Base-by-base conservation (phyloP, 2,329 filamentous ascomycete species). In the Monosporascus sp. region DNA sequence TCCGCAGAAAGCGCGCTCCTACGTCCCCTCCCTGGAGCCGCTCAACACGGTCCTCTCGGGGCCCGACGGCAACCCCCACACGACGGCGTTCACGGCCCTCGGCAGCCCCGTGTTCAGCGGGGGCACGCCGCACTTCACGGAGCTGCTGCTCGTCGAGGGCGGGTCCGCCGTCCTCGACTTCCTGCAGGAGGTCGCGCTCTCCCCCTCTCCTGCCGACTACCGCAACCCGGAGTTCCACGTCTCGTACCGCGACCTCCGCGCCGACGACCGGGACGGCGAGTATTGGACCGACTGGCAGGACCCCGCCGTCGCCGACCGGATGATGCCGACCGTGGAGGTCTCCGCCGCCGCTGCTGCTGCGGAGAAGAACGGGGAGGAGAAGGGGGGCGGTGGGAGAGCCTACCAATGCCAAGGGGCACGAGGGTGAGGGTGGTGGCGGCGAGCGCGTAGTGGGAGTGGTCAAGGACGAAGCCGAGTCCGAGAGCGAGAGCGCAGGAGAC, bases 31-130 rank as follows among this genome's bases (percentile, higher is more conserved):
- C 16, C 51, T 70, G 0, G 72, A 81, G 4, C 76, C 80, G 0
- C 60, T 80, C 0, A 80, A 81, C 41, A 76, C 72, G 1, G 77
- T 79, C 2, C 68, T 90, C 7, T 72, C 79, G 0, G 79, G 80
- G 0, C 73, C 80, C 1, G 64, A 74, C 2, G 78, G 80, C 9
- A 82, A 81, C 59, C 65, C 70, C 0, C 59, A 67, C 16, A 70
- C 72, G 3, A 53, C 58, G 2, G 60, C 65, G 38, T 73, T 77
- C 63, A 73, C 74, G 0, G 59, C 68, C 11, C 73, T 80, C 44
- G 86, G 87, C 5, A 87, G 83, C 58, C 87, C 87, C 5, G 79
- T 84, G 56, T 87, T 87, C 69, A 86, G 86, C n/a, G 81, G 85
- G 2, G 86, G 86, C 3, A 83, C 88, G 56, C 61, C 70, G 1